A percentile compares a stretch with the other conserved stretches of the same genome.
These are phyloP conservation scores for Sophora flavescens DNA, from an alignment of 306 rosid species.

Conservation along the genomic window DNA sequence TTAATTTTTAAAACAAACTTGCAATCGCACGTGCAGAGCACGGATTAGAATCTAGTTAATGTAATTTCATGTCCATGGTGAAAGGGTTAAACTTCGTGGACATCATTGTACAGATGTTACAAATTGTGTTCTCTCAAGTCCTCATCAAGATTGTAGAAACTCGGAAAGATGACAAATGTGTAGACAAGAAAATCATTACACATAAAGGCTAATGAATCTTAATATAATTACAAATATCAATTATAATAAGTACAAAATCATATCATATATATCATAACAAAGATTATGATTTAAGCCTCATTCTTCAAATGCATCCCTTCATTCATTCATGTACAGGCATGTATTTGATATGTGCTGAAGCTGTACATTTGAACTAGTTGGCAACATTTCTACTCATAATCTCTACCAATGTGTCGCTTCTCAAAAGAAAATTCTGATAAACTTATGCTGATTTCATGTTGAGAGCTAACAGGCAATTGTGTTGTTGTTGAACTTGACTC, in stretches of 20 bases:
- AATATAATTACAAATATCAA: too few relatives aligned
- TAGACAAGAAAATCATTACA: too few relatives aligned
- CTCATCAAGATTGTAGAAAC: background rate
- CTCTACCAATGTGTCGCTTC: constrained; percentile 17
- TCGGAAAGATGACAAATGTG: too few relatives aligned
- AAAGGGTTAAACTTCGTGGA: background rate
- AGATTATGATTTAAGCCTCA: background rate
- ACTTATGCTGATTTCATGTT: constrained; percentile 48
- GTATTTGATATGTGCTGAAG: constrained; percentile 24
- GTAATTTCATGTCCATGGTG: background rate
- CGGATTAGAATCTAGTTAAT: too few relatives aligned
- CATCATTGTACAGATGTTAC: background rate
- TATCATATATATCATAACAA: too few relatives aligned
- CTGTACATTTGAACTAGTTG: constrained; percentile 20
- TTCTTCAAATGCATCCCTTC: constrained; percentile 6
- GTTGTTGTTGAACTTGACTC: constrained; percentile 47
- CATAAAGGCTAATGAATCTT: too few relatives aligned
- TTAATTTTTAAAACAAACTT: too few relatives aligned
- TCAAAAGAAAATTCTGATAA: constrained; percentile 57
- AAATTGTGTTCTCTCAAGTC: constrained; percentile 1
- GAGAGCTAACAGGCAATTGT: constrained; percentile 31
- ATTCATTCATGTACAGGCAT: background rate
- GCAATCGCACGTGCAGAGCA: too few relatives aligned
- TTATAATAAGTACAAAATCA: too few relatives aligned
- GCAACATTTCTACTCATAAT: background rate